phyloP scores from a whole-genome alignment of 2,329 filamentous ascomycete species.

The Pestalotiopsis sp. region DNA sequence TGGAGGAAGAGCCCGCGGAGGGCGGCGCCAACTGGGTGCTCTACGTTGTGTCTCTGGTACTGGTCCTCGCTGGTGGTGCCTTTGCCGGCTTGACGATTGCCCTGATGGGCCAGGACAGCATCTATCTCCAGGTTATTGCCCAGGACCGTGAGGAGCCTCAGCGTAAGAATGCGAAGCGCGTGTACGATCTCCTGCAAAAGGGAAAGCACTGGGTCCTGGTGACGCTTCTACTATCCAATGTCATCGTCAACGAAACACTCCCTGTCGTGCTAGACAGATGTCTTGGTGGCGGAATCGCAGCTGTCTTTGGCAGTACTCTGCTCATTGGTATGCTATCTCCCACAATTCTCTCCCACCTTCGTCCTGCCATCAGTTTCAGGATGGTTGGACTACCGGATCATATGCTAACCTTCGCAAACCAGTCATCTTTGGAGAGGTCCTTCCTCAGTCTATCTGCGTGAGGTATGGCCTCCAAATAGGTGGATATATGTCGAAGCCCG shows the following conservation, averaged over 20 bases:
- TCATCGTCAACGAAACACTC: conserved; percentile 96
- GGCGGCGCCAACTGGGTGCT: conserved; percentile 80
- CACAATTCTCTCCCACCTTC: background rate
- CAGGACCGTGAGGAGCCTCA: conserved; percentile 84
- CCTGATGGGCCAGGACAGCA: conserved; percentile 80
- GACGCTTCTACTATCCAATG: conserved; percentile 90
- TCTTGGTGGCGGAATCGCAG: conserved; percentile 91
- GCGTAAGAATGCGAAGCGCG: conserved; percentile 80
- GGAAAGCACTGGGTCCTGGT: conserved; percentile 99
- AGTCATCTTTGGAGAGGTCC: conserved; percentile 98
- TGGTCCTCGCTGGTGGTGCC: conserved; percentile 87
- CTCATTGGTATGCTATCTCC: conserved; percentile 73
- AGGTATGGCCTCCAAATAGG: conserved; percentile 95
- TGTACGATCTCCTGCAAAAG: conserved; percentile 77
- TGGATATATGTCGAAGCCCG: conserved; percentile 87
- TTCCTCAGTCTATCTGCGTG: conserved; percentile 94
- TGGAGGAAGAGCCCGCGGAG: conserved; percentile 49
- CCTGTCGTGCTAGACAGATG: conserved; percentile 95
- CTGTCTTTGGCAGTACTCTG: conserved; percentile 89
- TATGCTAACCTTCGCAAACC: conserved; percentile 9
- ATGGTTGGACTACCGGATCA: background rate
- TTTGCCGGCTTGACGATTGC: conserved; percentile 95
- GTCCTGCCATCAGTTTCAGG: background rate
- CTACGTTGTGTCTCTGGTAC: conserved; percentile 72
- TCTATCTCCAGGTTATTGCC: conserved; percentile 93